Evolutionary conservation across 345 rosid genomes (phyloP).

Genomic region (Sapria himalayana): DNA sequence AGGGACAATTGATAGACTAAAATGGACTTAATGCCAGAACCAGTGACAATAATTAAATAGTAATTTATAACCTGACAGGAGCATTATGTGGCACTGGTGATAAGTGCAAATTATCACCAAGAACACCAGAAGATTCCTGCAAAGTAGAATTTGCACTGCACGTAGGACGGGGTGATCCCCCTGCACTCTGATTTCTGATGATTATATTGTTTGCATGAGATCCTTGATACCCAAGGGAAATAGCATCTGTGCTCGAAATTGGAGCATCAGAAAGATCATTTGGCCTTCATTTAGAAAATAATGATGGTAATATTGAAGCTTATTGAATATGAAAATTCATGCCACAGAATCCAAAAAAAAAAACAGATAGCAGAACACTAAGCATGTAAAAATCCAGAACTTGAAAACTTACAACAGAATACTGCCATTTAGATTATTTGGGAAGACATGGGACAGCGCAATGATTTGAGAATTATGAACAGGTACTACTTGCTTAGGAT

Average conservation of each 20-base stretch:
- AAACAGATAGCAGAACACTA: background rate
- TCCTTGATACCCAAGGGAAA: conserved; percentile 38
- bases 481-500: conserved; percentile 40
- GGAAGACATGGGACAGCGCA: conserved; percentile 76
- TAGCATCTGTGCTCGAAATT: conserved; percentile 38
- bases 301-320: conserved; percentile 9
- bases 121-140: conserved; percentile 50
- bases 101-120: conserved; percentile 32
- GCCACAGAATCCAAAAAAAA: background rate
- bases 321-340: background rate
- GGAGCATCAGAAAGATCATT: conserved; percentile 67
- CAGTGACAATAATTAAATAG: conserved; percentile 6
- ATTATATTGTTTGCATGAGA: conserved; percentile 35
- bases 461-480: conserved; percentile 61
- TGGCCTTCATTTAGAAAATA: conserved; percentile 51
- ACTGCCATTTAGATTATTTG: conserved; percentile 59
- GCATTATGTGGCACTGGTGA: conserved; percentile 41
- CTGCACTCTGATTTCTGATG: conserved; percentile 44
- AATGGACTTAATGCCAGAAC: conserved; percentile 5
- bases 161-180: conserved; percentile 32
- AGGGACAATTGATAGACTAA: conserved; percentile 8
- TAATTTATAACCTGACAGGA: conserved; percentile 27
- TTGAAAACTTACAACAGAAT: conserved; percentile 44
- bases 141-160: conserved; percentile 44
- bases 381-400: conserved; percentile 4